phyloP scores from a whole-genome alignment of 2,329 filamentous ascomycete species.

The Emmonsia crescens region DNA sequence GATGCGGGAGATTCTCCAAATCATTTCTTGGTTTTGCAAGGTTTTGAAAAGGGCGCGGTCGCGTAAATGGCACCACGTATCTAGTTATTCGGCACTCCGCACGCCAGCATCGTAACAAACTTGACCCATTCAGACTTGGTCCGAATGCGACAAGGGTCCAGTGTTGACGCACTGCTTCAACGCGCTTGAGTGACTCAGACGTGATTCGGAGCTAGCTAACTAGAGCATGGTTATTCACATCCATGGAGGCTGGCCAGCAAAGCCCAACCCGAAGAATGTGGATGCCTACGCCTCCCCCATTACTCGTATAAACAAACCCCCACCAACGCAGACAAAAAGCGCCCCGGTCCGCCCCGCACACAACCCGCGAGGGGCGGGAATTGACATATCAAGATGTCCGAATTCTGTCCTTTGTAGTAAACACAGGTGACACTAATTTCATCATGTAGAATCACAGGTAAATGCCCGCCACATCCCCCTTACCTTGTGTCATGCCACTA shows the following conservation, averaged over 20 bases:
- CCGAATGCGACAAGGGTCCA: not conserved
- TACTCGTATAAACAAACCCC: not conserved
- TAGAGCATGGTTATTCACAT: not conserved
- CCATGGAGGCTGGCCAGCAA: not conserved
- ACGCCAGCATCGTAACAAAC: not conserved
- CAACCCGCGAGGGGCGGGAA: not conserved
- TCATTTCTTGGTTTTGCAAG: not conserved
- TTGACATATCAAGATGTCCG: not conserved
- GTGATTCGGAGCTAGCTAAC: not conserved
- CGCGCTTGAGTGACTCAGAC: not conserved
- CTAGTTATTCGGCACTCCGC: not conserved
- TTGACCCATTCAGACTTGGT: no score
- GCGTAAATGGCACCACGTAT: not conserved
- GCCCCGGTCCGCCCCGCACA: not conserved
- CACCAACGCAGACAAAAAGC: not conserved
- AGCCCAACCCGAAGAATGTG: not conserved
- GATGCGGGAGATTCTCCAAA: not conserved
- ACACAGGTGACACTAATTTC: not conserved
- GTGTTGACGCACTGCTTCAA: not conserved
- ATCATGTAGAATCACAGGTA: not conserved
- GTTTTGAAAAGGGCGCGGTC: not conserved
- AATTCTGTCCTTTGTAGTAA: no score
- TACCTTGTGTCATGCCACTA: not conserved
- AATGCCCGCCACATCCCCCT: not conserved
- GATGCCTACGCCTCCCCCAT: not conserved